These are phyloP conservation scores for Allium fistulosum DNA, from an alignment of 106 monocot species.

Conservation along the genomic window DNA sequence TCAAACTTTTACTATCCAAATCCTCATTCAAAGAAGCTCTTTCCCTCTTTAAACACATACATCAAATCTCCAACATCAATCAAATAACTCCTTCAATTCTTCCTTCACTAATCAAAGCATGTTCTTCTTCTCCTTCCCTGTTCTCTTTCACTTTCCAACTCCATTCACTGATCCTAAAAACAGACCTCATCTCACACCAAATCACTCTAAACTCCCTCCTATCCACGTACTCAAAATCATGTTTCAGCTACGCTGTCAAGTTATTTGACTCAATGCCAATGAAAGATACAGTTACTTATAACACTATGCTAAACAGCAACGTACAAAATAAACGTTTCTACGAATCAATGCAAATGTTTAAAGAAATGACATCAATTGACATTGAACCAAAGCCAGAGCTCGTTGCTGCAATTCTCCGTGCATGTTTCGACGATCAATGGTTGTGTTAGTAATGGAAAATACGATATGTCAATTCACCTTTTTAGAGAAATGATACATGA, in stretches of 20 bases:
- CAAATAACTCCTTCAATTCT: slow-evolving; percentile 6
- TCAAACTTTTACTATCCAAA: slow-evolving; percentile 7
- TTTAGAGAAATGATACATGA: slow-evolving; percentile 15
- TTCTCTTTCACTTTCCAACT: slow-evolving; percentile 23
- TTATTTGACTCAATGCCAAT: slow-evolving; percentile 18
- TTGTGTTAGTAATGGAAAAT: slow-evolving; percentile 5
- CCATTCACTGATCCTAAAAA: slow-evolving; percentile 24
- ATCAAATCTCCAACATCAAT: slow-evolving; percentile 1
- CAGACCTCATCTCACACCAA: slow-evolving; percentile 15
- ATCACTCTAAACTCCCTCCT: slow-evolving; percentile 25
- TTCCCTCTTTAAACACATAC: slow-evolving; percentile 13
- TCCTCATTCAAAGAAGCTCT: slow-evolving; percentile 10
- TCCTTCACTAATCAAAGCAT: slow-evolving; percentile 28
- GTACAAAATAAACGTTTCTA: background rate
- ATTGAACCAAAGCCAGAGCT: slow-evolving; percentile 19
- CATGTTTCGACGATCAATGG: slow-evolving; percentile 25
- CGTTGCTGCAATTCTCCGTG: slow-evolving; percentile 15
- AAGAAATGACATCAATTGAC: slow-evolving; percentile 4
- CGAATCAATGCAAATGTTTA: slow-evolving; percentile 10
- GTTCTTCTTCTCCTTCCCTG: slow-evolving; percentile 1
- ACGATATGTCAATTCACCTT: background rate
- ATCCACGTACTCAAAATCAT: slow-evolving; percentile 18
- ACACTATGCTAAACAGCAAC: slow-evolving; percentile 16
- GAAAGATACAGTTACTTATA: slow-evolving; percentile 13
- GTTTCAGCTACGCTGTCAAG: background rate